Evolutionary conservation across 2,329 filamentous ascomycete species (phyloP), one percentile per base, ranked within the genome.

Genomic region (Sporothrix protearum): DNA sequence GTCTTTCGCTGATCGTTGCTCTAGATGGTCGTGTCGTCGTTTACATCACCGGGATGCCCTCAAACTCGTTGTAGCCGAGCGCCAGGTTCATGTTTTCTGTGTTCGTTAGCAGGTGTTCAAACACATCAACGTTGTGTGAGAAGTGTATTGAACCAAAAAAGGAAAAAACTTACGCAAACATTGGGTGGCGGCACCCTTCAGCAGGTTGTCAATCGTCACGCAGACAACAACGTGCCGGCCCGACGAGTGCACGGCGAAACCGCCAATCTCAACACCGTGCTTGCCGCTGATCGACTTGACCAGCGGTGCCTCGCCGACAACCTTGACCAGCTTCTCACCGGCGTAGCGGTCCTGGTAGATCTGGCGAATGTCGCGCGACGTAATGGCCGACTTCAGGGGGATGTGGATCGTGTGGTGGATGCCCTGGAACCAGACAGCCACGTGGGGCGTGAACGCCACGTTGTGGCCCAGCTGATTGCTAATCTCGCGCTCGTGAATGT

Each of bases 291-390:
- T 97, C 76, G 89, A 85, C 83, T 94, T 96, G 71, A 98, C 95
- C 12, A 90, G 83, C 2, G 95, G 96, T 0, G 92, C 87, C 80
- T 98, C 95, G 70, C 95, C 95, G 4, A 92, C 88, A 25, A 98
- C 89, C 86, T 96, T 97, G 79, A 99, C 91, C 19, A 99, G 89
- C 83, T 94, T 95, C 86, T 98, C 96, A 68, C 94, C 94, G 6
- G 95, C 95, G 78, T 97, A 99, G 30, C 95, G 89, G 77, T 98
- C 95, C 82, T 98, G 95, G 85, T 97, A 99, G 72, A 98, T 85
- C 78, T 97, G 93, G 74, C 96, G 89, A 76, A 99, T 93, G 79
- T 98, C 94, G 69, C 96, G 91, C 55, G 92, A 94, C 2, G 89
- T 92, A 92, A 98, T 96, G 73, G 88, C 87, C 81, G 95, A 87